Evolutionary conservation across 2,329 filamentous ascomycete species (phyloP), one percentile per base, ranked within the genome.

Genomic region (Sporothrix luriei): DNA sequence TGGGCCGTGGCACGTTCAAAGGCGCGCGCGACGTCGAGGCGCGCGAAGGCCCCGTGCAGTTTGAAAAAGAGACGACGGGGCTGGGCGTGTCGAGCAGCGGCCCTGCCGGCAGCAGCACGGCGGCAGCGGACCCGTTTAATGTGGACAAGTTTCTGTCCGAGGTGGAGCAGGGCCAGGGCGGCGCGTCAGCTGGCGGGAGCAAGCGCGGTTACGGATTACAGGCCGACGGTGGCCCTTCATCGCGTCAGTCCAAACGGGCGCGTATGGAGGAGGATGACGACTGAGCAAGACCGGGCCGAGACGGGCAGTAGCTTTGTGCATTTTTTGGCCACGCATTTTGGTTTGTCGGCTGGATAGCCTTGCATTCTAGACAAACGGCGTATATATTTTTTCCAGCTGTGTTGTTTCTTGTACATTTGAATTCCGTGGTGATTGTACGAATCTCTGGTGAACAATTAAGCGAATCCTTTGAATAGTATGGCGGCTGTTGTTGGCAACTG

Each of bases 81-180:
- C 66, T 68, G 29, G 55, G 61, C 33, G 54, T 66, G 4, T 55
- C 62, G 65, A 10, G 26, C 48, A 16, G 65, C 29, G 46, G 55
- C 11, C 29, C 66, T 9, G 40, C 64, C 14, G 51, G 66, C 33
- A 61, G 38, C 57, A 62, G 38, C 40, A 29, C 38, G 26, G 70
- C 38, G 26, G 70, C 46, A 1, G 72, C 78, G 21, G 94, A 98
- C 80, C 93, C 93, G 0, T 98, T 98, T 79, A 94, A 96, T 65
- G 95, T 98, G 74, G 93, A 97, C 77, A 91, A 92, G 76, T 97
- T 99, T 83, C 88, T 99, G 78, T 90, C 88, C 48, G 93, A 97
- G 78, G 93, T 85, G 76, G 88, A 83, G 79, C 86, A 61, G 2
- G 51, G 61, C n/a, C 40, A 43, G 40, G 19, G 51, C 43, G 69